phyloP scores from a whole-genome alignment of 75 land plant species.

The Cunninghamia lanceolata region DNA sequence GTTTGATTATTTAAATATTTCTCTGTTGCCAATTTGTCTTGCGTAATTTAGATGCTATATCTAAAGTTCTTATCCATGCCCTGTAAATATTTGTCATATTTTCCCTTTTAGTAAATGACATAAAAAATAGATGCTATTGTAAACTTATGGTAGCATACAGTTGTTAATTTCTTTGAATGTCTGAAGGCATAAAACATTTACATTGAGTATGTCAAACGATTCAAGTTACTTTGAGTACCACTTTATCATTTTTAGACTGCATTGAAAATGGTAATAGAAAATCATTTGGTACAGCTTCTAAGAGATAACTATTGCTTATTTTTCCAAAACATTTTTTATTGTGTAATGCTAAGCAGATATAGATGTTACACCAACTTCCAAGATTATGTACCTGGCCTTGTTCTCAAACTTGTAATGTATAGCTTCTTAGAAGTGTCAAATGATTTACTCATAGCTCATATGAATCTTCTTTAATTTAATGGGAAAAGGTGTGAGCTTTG shows the following conservation, averaged over 20 bases:
- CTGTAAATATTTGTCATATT: background rate
- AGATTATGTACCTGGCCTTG: background rate
- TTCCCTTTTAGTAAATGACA: background rate
- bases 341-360: too few relatives aligned
- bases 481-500: background rate
- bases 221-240: background rate
- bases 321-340: background rate
- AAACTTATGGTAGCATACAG: background rate
- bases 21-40: slow-evolving; percentile 1
- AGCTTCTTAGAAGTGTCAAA: background rate
- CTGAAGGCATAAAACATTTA: background rate
- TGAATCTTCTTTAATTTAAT: background rate
- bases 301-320: background rate
- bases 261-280: background rate
- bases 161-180: background rate
- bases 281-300: background rate
- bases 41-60: background rate
- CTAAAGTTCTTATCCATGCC: background rate
- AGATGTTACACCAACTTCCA: too few relatives aligned
- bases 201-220: background rate
- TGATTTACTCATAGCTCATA: background rate
- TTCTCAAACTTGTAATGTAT: background rate
- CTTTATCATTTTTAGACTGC: background rate
- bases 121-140: background rate
- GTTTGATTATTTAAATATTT: slow-evolving; percentile 29